Conservation (phyloP, 1,284 basidiomycete genomes). For the Cryptococcus maquisensis region DNA sequence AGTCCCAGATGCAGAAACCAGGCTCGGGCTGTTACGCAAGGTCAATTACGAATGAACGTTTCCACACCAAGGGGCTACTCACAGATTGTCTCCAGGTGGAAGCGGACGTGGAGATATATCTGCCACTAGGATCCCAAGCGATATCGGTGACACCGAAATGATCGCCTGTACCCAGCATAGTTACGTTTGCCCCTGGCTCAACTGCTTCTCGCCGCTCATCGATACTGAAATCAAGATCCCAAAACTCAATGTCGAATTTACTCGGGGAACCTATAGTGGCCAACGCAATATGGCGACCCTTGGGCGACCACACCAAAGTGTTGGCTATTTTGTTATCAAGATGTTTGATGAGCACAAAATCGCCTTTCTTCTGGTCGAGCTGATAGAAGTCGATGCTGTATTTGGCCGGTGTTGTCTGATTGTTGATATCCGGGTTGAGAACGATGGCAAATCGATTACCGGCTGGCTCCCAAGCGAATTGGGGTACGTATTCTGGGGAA, state of each 20-base stretch:
- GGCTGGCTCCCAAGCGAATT: constrained; percentile 98
- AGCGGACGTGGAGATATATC: constrained; percentile 88
- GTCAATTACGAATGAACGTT: too few species aligned
- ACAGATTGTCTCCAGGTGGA: constrained; percentile 94
- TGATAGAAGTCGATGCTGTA: constrained; percentile 97
- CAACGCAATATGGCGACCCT: constrained; percentile 90
- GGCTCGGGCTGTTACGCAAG: constrained; percentile 71
- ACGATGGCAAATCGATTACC: constrained; percentile 95
- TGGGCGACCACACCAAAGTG: constrained; percentile 95
- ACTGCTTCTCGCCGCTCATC: constrained; percentile 63
- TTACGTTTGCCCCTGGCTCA: constrained; percentile 83
- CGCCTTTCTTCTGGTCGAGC: constrained; percentile 93
- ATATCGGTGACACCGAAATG: constrained; percentile 98
- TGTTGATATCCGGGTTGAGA: constrained; percentile 88
- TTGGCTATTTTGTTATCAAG: constrained; percentile 86
- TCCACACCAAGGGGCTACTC: too few species aligned
- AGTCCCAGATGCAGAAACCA: constrained; percentile 96
- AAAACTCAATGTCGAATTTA: constrained; percentile 98
- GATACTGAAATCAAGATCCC: constrained; percentile 89
- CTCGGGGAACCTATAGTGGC: constrained; percentile 91
- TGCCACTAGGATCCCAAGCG: constrained; percentile 96
- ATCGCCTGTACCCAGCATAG: constrained; percentile 77
- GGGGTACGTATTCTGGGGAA: constrained; percentile 77
- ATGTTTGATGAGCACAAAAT: constrained; percentile 83
- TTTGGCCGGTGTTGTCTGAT: constrained; percentile 80